These are phyloP conservation scores for Sanghuangporus baumii DNA, from an alignment of 1,284 basidiomycete species.

Conservation along the genomic window DNA sequence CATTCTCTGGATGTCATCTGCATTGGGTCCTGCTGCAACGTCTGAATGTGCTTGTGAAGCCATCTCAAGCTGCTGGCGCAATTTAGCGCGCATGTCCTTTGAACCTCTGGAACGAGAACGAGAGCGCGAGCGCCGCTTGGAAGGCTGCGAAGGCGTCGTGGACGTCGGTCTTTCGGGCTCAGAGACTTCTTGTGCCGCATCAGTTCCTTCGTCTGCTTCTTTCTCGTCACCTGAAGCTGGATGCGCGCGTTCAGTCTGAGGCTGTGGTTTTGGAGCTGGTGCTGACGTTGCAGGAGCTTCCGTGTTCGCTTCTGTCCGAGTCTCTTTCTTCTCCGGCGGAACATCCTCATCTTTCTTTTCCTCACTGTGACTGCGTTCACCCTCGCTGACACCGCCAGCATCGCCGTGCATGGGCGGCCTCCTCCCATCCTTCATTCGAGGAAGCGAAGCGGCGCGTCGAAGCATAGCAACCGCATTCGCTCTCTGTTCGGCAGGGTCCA, in stretches of 20 bases:
- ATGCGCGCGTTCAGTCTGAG: slow-evolving; percentile 24
- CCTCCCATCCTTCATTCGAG: slow-evolving; percentile 81
- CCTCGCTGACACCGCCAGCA: slow-evolving; percentile 59
- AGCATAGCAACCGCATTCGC: slow-evolving; percentile 84
- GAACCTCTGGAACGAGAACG: slow-evolving; percentile 71
- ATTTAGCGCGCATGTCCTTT: slow-evolving; percentile 61
- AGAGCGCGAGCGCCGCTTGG: slow-evolving; percentile 67
- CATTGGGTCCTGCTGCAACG: slow-evolving; percentile 11
- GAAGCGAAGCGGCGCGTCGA: slow-evolving; percentile 83
- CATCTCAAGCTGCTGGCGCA: slow-evolving; percentile 12
- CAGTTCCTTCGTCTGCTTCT: slow-evolving; percentile 15
- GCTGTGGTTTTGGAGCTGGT: slow-evolving; percentile 3
- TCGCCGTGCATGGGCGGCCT: slow-evolving; percentile 79
- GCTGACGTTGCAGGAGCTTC: slow-evolving; percentile 14
- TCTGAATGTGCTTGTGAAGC: slow-evolving; percentile 11
- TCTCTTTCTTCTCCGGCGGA: slow-evolving; percentile 21
- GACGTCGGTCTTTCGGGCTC: slow-evolving; percentile 27
- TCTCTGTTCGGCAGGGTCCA: slow-evolving; percentile 58
- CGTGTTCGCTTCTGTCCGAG: slow-evolving; percentile 20
- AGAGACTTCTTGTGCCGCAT: slow-evolving; percentile 18
- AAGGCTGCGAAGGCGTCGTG: slow-evolving; percentile 25
- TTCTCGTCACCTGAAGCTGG: slow-evolving; percentile 16
- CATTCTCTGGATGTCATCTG: not conserved
- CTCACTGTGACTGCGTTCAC: slow-evolving; percentile 48
- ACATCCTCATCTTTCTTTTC: slow-evolving; percentile 25